phyloP scores from a whole-genome alignment of 139 green algal species.

The Asterochloris erici region DNA sequence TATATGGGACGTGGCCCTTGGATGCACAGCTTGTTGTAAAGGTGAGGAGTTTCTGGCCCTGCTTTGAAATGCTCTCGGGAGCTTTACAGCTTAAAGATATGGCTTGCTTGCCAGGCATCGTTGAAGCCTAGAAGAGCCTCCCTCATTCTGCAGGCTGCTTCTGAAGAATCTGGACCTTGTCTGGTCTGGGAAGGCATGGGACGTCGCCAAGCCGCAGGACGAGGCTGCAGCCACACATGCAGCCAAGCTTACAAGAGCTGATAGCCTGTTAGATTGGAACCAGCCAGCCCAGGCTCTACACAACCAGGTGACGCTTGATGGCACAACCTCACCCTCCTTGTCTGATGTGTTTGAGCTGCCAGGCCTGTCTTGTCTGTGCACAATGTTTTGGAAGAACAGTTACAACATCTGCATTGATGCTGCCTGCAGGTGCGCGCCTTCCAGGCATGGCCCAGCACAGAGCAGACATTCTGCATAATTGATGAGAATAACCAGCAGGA shows the following conservation, averaged over 20 bases:
- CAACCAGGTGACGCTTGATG: conserved; percentile 63
- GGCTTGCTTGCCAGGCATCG: background rate
- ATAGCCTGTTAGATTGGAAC: conserved; percentile 69
- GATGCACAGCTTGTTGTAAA: background rate
- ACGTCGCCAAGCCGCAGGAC: conserved; percentile 46
- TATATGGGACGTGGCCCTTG: background rate
- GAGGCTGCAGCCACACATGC: conserved; percentile 62
- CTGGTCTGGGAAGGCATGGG: conserved; percentile 48
- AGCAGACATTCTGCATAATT: too few relatives aligned
- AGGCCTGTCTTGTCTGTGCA: too few relatives aligned
- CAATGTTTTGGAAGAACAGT: too few relatives aligned
- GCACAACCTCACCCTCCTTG: too few relatives aligned
- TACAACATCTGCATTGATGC: too few relatives aligned
- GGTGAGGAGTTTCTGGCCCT: background rate
- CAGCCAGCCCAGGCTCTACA: conserved; percentile 59
- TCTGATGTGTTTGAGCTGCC: too few relatives aligned
- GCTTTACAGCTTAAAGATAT: background rate
- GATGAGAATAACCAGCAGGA: too few relatives aligned
- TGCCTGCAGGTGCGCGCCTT: too few relatives aligned
- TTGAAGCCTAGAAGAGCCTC: background rate
- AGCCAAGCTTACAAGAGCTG: conserved; percentile 75
- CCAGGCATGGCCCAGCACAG: too few relatives aligned
- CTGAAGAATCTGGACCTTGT: conserved; percentile 59
- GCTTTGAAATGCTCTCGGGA: background rate
- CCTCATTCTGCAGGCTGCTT: conserved; percentile 42